These are phyloP conservation scores for Vaccinium macrocarpon DNA, from an alignment of 148 eudicot genomes.

Conservation along the genomic window DNA sequence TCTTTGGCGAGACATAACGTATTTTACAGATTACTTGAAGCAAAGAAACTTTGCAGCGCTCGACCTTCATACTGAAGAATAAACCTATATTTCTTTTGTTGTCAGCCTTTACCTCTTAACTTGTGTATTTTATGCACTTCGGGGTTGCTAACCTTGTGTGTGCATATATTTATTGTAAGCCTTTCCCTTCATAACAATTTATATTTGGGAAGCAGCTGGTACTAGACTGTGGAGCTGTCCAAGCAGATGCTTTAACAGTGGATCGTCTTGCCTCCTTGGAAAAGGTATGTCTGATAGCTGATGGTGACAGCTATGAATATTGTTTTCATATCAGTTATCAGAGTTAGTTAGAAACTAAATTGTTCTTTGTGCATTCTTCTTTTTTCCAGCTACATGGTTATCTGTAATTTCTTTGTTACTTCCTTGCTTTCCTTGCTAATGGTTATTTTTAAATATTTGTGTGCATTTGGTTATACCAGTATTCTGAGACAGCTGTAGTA, in stretches of 20 bases:
- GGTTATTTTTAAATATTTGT: neutral
- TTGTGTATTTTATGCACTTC: neutral
- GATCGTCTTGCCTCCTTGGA: constrained; percentile 96
- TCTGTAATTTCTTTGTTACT: neutral
- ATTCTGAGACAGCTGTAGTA: constrained; percentile 91
- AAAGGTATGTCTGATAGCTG: constrained; percentile 51
- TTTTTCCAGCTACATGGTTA: constrained; percentile 1
- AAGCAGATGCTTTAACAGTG: constrained; percentile 98
- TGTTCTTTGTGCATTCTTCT: neutral
- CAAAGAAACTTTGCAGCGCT: neutral
- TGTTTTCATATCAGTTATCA: neutral
- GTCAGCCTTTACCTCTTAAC: neutral
- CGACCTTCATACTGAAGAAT: neutral
- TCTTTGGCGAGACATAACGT: neutral
- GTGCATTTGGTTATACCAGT: constrained; percentile 44
- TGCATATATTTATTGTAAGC: neutral
- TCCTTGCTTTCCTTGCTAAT: constrained; percentile 7
- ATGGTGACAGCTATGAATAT: neutral
- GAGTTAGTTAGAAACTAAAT: neutral
- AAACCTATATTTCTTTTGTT: neutral
- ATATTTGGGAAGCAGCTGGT: constrained; percentile 52
- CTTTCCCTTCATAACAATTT: constrained; percentile 14
- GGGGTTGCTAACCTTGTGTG: neutral
- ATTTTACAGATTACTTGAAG: neutral
- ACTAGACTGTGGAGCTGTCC: constrained; percentile 98